Evolutionary conservation across 2,329 filamentous ascomycete genomes (phyloP).

Genomic region (Colletotrichum costaricense): DNA sequence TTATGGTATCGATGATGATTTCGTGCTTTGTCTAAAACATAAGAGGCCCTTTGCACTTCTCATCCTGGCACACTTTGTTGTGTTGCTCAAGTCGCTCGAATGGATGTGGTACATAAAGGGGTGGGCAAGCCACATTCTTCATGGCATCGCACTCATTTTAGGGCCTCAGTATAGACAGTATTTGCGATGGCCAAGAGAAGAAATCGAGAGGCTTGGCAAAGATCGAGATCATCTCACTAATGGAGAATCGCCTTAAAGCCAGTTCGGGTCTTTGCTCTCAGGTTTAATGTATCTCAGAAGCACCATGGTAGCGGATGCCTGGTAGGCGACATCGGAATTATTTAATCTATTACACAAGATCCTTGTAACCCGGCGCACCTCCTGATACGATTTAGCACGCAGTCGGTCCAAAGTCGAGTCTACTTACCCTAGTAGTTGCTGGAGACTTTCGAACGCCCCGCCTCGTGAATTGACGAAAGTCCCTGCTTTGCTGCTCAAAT

Average conservation of each 20-base stretch:
- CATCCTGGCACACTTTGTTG: conserved; percentile 37
- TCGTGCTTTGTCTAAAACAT: conserved; percentile 25
- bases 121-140: conserved; percentile 35
- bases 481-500: background rate
- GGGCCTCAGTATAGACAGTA: conserved; percentile 21
- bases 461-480: background rate
- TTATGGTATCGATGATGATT: conserved; percentile 27
- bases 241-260: background rate
- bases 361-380: background rate
- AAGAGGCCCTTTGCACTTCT: conserved; percentile 33
- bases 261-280: background rate
- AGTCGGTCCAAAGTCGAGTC: background rate
- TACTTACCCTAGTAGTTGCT: background rate
- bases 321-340: too few species aligned
- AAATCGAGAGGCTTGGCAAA: conserved; percentile 33
- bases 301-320: too few species aligned
- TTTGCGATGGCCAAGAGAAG: conserved; percentile 39
- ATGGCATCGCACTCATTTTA: conserved; percentile 18
- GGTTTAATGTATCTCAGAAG: too few species aligned
- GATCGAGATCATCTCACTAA: background rate
- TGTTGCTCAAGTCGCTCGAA: conserved; percentile 32
- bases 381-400: background rate
- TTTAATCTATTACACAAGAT: background rate
- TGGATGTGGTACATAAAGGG: conserved; percentile 38
- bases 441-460: background rate